Evolutionary conservation across 176 grass and related monocot genomes (phyloP).

Genomic region (Oryza australiensis): DNA sequence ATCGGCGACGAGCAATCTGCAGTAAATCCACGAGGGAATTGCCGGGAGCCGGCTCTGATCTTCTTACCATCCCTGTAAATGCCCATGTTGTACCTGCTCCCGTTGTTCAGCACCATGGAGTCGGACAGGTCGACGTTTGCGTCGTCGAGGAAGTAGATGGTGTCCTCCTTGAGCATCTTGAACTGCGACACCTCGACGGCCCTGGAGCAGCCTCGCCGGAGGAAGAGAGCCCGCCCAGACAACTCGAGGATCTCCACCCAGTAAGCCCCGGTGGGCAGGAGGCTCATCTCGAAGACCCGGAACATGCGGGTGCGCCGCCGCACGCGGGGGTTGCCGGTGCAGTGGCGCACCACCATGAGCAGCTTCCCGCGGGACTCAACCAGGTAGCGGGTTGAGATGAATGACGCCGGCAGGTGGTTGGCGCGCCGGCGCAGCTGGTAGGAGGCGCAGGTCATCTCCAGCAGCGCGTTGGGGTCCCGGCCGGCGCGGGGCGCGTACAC

Average conservation of each 20-base stretch:
- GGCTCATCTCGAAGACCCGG: constrained; percentile 31
- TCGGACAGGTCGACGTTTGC: not conserved
- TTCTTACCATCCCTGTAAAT: not conserved
- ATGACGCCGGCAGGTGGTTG: too few relatives aligned
- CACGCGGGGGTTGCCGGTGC: not conserved
- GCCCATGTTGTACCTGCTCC: not conserved
- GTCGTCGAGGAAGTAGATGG: constrained; percentile 36
- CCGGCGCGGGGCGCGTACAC: not conserved
- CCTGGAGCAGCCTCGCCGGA: constrained; percentile 25
- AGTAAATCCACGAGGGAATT: not conserved
- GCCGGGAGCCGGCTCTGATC: not conserved
- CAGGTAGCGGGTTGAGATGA: constrained; percentile 20
- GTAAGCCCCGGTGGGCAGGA: not conserved
- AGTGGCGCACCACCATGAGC: constrained; percentile 22
- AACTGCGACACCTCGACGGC: constrained; percentile 28
- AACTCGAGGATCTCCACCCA: constrained; percentile 26
- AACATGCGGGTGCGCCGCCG: not conserved
- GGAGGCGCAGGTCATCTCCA: not conserved
- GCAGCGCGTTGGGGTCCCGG: not conserved
- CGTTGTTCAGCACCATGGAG: constrained; percentile 5
- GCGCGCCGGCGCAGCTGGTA: constrained; percentile 1
- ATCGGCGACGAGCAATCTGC: constrained; percentile 24
- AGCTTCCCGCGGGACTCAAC: constrained; percentile 34
- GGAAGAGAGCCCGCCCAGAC: constrained; percentile 15
- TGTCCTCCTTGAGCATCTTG: not conserved